phyloP scores from a whole-genome alignment of 495 filamentous ascomycete species.

The Aspergillus indologenus region DNA sequence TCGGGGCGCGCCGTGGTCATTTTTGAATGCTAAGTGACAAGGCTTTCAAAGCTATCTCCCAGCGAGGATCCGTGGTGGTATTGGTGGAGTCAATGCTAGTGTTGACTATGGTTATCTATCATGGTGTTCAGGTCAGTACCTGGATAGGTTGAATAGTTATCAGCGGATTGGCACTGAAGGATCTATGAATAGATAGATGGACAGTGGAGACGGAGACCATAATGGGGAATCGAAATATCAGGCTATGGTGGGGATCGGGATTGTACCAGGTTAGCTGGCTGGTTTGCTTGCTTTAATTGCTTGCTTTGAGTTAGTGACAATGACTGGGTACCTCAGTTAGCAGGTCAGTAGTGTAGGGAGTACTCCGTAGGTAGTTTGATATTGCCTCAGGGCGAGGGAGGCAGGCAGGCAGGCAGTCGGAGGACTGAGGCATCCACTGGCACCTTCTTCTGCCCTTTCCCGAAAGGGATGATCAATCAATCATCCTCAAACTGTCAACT shows the following conservation, averaged over 20 bases:
- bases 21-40: background rate
- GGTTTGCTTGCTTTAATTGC: background rate
- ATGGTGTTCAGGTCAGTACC: no score
- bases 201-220: background rate
- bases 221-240: background rate
- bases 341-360: no score
- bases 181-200: no score
- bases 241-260: background rate
- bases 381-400: background rate
- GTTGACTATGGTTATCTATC: background rate
- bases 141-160: no score
- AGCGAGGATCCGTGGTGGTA: background rate
- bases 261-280: background rate
- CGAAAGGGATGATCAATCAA: slow-evolving; percentile 2
- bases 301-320: no score
- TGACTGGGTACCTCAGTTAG: no score
- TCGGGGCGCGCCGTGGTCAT: background rate
- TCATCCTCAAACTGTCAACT: no score
- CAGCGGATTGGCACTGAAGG: background rate
- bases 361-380: no score
- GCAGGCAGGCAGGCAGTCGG: background rate
- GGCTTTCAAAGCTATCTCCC: background rate
- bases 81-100: background rate
- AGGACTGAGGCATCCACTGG: slow-evolving; percentile 2
- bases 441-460: no score